Percentiles rank a stretch among this genome's conserved stretches.
phyloP scores from a whole-genome alignment of 1,139 yeast species.

The Debaryomyces psychrophilus region DNA sequence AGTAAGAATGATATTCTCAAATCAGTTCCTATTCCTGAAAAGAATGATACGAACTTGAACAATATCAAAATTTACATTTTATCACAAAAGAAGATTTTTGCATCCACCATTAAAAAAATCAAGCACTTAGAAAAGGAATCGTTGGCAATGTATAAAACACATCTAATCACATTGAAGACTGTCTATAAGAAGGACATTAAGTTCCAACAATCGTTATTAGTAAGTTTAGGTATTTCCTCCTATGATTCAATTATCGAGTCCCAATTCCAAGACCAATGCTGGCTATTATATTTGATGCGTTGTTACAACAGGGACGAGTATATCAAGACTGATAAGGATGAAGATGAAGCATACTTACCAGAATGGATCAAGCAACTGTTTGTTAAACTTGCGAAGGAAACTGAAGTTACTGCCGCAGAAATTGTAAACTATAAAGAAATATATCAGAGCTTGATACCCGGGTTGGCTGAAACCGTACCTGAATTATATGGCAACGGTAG shows the following conservation, averaged over 20 bases:
- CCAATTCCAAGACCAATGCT: conserved; percentile 58
- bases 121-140: conserved; percentile 54
- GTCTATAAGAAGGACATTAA: conserved; percentile 57
- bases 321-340: conserved; percentile 22
- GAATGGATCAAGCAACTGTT: conserved; percentile 54
- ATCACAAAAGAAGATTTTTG: conserved; percentile 53
- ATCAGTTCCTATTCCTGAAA: conserved; percentile 12
- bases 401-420: conserved; percentile 51
- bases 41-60: conserved; percentile 18
- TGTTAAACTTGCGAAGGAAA: conserved; percentile 37
- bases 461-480: conserved; percentile 55
- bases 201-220: conserved; percentile 58
- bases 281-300: conserved; percentile 66
- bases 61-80: conserved; percentile 39
- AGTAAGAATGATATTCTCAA: conserved; percentile 44
- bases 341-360: conserved; percentile 46
- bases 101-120: conserved; percentile 47
- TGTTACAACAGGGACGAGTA: conserved; percentile 52
- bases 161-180: conserved; percentile 53
- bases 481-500: conserved; percentile 62
- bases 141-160: conserved; percentile 46
- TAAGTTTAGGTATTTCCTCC: conserved; percentile 58
- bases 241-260: conserved; percentile 54
- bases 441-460: conserved; percentile 60
- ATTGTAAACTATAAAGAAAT: conserved; percentile 56